Evolutionary conservation across 2,329 filamentous ascomycete species (phyloP).

Genomic region (Rutstroemia sp.): DNA sequence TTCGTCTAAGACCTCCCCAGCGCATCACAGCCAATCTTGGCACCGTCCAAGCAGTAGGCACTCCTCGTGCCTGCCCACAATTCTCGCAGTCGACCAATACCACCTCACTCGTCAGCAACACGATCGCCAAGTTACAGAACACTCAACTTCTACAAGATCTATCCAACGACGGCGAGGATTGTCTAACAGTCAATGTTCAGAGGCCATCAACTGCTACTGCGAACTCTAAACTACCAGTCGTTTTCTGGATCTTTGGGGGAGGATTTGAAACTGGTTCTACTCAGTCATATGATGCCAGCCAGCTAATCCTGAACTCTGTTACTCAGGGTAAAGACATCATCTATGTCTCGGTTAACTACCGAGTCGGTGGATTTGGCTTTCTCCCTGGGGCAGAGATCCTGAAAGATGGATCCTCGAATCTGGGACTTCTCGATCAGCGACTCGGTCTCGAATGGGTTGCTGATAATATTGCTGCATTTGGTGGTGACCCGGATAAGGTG

Average conservation of each 20-base stretch:
- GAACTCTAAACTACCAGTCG: conserved; percentile 44
- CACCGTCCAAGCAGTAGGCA: conserved; percentile 23
- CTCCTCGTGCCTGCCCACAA: conserved; percentile 30
- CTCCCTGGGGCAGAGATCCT: conserved; percentile 61
- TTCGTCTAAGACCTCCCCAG: conserved; percentile 36
- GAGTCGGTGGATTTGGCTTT: conserved; percentile 68
- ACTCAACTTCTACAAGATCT: neutral
- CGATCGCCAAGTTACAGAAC: neutral
- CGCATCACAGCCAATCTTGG: conserved; percentile 16
- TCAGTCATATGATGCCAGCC: conserved; percentile 43
- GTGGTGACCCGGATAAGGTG: conserved; percentile 45
- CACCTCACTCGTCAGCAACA: neutral
- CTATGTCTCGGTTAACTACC: conserved; percentile 73
- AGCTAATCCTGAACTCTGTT: conserved; percentile 40
- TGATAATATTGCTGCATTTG: conserved; percentile 70
- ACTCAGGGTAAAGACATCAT: conserved; percentile 55
- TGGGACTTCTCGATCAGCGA: conserved; percentile 67
- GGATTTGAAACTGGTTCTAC: conserved; percentile 34
- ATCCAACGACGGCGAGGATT: conserved; percentile 27
- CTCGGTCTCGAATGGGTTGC: conserved; percentile 65
- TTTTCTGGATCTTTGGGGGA: conserved; percentile 32
- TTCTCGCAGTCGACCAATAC: conserved; percentile 11
- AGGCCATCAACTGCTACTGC: conserved; percentile 32
- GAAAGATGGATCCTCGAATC: conserved; percentile 58
- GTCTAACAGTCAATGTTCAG: conserved; percentile 31